Percentiles rank a stretch among this genome's conserved stretches.
phyloP scores from a whole-genome alignment of 768 basidiomycete species.

The Scleroderma citrinum region DNA sequence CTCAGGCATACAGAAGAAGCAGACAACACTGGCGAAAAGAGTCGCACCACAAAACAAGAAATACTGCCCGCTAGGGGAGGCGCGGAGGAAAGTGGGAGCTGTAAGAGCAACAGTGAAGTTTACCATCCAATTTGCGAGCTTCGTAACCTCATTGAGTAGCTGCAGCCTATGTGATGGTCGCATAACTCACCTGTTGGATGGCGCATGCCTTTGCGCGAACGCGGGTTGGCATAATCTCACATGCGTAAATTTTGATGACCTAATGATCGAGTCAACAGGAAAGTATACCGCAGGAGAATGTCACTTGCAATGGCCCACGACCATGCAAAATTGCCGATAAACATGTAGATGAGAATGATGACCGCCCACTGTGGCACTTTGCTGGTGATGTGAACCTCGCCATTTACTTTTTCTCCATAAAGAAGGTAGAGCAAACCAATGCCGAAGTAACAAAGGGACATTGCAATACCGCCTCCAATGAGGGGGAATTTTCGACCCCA shows the following conservation, averaged over 20 bases:
- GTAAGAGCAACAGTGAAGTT: conserved; percentile 42
- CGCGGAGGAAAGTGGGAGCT: conserved; percentile 41
- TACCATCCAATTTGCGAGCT: conserved; percentile 26
- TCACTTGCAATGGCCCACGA: conserved; percentile 38
- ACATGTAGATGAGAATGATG: conserved; percentile 43
- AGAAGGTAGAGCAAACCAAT: conserved; percentile 41
- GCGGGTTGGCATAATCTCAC: conserved; percentile 44
- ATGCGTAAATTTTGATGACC: conserved; percentile 34
- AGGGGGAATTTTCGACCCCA: conserved; percentile 32
- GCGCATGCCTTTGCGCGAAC: conserved; percentile 41
- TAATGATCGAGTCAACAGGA: conserved; percentile 3
- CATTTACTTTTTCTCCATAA: conserved; percentile 27
- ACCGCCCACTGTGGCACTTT: conserved; percentile 31
- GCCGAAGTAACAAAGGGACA: conserved; percentile 34
- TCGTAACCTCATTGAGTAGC: conserved; percentile 5
- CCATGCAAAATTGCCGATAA: conserved; percentile 36
- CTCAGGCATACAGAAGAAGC: conserved; percentile 37
- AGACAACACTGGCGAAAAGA: conserved; percentile 33
- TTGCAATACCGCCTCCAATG: conserved; percentile 38
- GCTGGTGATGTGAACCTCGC: conserved; percentile 16
- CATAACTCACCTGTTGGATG: conserved; percentile 35
- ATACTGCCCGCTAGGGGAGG: conserved; percentile 41
- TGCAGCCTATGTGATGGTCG: not conserved
- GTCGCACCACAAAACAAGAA: conserved; percentile 40
- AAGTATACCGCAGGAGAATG: not conserved